A percentile compares a stretch with the other conserved stretches of the same genome.
Evolutionary conservation across 164 flowering plant genomes (phyloP).

Genomic region (Buxus sempervirens): DNA sequence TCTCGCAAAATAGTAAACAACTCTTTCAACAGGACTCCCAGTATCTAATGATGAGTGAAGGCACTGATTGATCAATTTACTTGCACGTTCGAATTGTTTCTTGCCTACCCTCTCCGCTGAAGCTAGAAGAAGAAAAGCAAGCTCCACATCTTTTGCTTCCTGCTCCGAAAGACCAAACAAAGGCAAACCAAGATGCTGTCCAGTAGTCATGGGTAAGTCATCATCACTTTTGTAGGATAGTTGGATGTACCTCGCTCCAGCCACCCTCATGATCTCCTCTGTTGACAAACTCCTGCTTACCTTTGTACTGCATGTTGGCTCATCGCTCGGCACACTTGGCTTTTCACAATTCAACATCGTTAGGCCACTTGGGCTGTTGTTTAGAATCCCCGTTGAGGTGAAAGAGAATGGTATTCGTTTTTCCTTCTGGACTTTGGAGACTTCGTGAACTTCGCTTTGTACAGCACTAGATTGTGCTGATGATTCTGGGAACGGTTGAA

Average conservation of each 20-base stretch:
- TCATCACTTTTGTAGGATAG: slow-evolving; percentile 10
- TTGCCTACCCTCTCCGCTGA: slow-evolving; percentile 48
- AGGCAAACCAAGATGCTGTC: slow-evolving; percentile 29
- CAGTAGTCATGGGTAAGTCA: slow-evolving; percentile 15
- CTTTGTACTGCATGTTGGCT: background rate
- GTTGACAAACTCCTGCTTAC: slow-evolving; percentile 23
- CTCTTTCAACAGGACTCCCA: slow-evolving; percentile 45
- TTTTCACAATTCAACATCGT: slow-evolving; percentile 22
- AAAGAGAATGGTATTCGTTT: slow-evolving; percentile 10
- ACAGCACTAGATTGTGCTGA: background rate
- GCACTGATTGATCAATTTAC: slow-evolving; percentile 35
- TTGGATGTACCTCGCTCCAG: slow-evolving; percentile 42
- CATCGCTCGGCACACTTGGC: slow-evolving; percentile 6
- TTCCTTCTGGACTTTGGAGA: slow-evolving; percentile 16
- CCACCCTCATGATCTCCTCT: slow-evolving; percentile 42
- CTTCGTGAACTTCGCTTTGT: slow-evolving; percentile 5
- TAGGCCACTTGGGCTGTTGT: slow-evolving; percentile 16
- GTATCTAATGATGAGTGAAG: slow-evolving; percentile 27
- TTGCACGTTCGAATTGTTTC: slow-evolving; percentile 43
- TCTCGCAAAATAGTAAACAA: slow-evolving; percentile 44
- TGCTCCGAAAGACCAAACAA: slow-evolving; percentile 32
- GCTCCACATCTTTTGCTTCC: slow-evolving; percentile 38
- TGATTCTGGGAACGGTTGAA: slow-evolving; percentile 21
- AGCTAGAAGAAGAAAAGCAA: slow-evolving; percentile 42
- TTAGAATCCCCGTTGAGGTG: slow-evolving; percentile 33